Evolutionary conservation across 352 stramenopile genomes (phyloP).

Genomic region (Globisporangium radiosum): DNA sequence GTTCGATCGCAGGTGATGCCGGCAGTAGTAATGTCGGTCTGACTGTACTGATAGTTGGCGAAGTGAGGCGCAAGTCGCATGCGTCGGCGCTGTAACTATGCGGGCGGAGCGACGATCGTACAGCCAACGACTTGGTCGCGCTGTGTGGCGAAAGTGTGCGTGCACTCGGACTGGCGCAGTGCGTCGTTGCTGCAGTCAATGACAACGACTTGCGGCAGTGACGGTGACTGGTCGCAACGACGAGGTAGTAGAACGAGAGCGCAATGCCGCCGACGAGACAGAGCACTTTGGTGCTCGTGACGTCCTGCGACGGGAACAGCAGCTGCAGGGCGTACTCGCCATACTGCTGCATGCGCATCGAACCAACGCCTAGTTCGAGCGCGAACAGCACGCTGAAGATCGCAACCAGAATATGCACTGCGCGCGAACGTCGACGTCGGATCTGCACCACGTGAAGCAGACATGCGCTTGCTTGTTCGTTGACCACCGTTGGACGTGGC

Average conservation of each 20-base stretch:
- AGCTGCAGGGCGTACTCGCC: constrained; percentile 20
- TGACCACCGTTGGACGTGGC: no score
- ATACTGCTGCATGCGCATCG: constrained; percentile 11
- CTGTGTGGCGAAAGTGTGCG: background rate
- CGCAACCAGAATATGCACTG: constrained; percentile 8
- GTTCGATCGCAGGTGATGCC: constrained; percentile 7
- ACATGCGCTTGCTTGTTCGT: background rate
- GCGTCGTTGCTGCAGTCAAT: background rate
- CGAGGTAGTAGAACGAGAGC: constrained; percentile 35
- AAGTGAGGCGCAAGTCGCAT: background rate
- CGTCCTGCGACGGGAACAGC: constrained; percentile 39
- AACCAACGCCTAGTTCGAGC: background rate
- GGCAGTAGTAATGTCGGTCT: constrained; percentile 1
- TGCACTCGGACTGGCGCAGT: background rate
- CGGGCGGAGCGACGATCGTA: no score
- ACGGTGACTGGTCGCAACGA: constrained; percentile 2
- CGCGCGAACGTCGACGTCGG: constrained; percentile 5
- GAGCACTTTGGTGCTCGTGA: constrained; percentile 35
- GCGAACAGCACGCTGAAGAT: constrained; percentile 3
- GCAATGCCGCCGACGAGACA: constrained; percentile 29
- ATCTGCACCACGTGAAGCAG: constrained; percentile 6
- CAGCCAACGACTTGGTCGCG: background rate
- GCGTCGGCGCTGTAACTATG: background rate
- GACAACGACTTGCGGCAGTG: background rate
- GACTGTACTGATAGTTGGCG: background rate